phyloP scores from a whole-genome alignment of 1,284 basidiomycete species.

The Chondrostereum purpureum region DNA sequence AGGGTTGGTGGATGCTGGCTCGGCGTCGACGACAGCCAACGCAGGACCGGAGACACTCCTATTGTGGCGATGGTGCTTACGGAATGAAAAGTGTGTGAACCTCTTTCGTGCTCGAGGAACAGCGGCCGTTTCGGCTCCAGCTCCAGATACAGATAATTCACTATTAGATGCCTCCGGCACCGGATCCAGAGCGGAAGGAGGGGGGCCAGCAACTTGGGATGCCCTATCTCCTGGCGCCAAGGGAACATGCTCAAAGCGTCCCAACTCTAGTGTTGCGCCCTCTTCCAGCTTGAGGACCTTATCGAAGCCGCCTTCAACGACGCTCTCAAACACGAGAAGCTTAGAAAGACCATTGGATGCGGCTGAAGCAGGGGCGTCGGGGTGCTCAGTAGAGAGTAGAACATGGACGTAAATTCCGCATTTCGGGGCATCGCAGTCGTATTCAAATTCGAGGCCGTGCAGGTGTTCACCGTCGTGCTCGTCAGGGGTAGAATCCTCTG shows the following conservation, averaged over 20 bases:
- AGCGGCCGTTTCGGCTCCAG: conserved; percentile 13
- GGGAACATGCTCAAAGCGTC: conserved; percentile 46
- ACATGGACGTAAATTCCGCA: conserved; percentile 74
- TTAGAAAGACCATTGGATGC: conserved; percentile 36
- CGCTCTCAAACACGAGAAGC: conserved; percentile 64
- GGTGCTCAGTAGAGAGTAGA: conserved; percentile 55
- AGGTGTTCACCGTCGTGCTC: conserved; percentile 40
- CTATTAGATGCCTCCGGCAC: conserved; percentile 13
- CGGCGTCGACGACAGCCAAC: conserved; percentile 62
- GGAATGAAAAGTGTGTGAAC: conserved; percentile 63
- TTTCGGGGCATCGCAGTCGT: conserved; percentile 81
- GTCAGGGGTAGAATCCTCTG: conserved; percentile 35
- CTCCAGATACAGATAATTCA: conserved; percentile 11
- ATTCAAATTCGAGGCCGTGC: conserved; percentile 82
- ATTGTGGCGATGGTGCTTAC: conserved; percentile 38
- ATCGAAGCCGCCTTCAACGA: conserved; percentile 77
- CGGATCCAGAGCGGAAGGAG: conserved; percentile 12
- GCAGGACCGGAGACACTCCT: conserved; percentile 63
- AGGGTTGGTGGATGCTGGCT: conserved; percentile 18
- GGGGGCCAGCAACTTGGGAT: conserved; percentile 9
- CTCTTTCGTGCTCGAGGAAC: conserved; percentile 35
- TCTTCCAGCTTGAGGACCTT: conserved; percentile 66
- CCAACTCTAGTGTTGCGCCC: conserved; percentile 68
- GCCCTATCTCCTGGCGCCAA: conserved; percentile 7
- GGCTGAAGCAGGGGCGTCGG: conserved; percentile 38